Percentiles rank a stretch among this genome's conserved stretches.
Evolutionary conservation across 331 rosid species (phyloP).

Genomic region (Saraca asoca): DNA sequence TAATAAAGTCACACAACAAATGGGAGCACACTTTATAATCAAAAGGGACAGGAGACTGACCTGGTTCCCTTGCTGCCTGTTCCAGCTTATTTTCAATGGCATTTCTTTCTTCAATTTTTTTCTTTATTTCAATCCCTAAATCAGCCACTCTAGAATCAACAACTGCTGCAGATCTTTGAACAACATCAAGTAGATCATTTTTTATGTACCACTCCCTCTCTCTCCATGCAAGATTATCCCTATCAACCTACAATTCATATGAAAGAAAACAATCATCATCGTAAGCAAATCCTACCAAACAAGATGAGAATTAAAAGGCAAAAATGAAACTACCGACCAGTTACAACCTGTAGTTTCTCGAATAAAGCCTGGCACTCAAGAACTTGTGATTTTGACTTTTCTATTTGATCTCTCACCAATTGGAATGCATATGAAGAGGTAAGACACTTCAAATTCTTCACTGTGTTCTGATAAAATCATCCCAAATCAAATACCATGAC

Average conservation of each 20-base stretch:
- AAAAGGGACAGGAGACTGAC: conserved; percentile 33
- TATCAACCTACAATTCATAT: conserved; percentile 72
- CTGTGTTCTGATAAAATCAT: conserved; percentile 59
- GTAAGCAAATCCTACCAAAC: conserved; percentile 32
- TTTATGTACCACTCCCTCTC: conserved; percentile 84
- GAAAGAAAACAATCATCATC: conserved; percentile 39
- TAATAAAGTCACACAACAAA: conserved; percentile 7
- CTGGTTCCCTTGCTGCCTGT: conserved; percentile 80
- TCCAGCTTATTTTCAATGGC: conserved; percentile 65
- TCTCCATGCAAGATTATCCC: conserved; percentile 82
- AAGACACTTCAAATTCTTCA: conserved; percentile 74
- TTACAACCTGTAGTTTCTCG: conserved; percentile 98
- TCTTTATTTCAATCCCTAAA: conserved; percentile 64
- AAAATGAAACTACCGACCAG: conserved; percentile 81
- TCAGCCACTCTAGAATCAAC: conserved; percentile 65
- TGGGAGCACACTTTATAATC: conserved; percentile 8
- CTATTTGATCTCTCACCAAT: conserved; percentile 76
- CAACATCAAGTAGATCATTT: conserved; percentile 75
- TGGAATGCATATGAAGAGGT: conserved; percentile 69
- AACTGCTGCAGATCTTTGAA: conserved; percentile 65
- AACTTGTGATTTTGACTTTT: conserved; percentile 71
- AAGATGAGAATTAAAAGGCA: conserved; percentile 38
- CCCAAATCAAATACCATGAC: conserved; percentile 31
- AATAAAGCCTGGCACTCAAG: conserved; percentile 62
- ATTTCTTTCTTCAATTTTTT: conserved; percentile 58